These are phyloP conservation scores for Termitomyces sp. DNA, from an alignment of 768 basidiomycete genomes.

Conservation along the genomic window DNA sequence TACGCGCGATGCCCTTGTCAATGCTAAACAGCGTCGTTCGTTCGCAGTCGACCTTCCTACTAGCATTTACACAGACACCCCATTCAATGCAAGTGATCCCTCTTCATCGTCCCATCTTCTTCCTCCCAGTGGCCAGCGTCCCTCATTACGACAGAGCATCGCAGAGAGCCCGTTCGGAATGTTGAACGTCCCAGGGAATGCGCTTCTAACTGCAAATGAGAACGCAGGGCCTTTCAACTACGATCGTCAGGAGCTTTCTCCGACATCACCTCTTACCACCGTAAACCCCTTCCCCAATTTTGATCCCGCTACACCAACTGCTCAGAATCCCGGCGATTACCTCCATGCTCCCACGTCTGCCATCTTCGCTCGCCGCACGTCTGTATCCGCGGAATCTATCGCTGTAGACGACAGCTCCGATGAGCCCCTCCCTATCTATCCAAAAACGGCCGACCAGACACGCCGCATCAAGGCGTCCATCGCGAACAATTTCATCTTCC, in stretches of 20 bases:
- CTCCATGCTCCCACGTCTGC: conserved; percentile 71
- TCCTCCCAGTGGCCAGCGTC: conserved; percentile 34
- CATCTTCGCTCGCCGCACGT: conserved; percentile 85
- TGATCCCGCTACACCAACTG: conserved; percentile 41
- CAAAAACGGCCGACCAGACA: conserved; percentile 81
- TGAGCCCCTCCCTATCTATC: conserved; percentile 67
- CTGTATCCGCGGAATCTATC: conserved; percentile 95
- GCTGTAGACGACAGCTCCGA: conserved; percentile 64
- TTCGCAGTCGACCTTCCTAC: conserved; percentile 45
- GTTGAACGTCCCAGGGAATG: conserved; percentile 78
- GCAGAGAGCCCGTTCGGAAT: conserved; percentile 72
- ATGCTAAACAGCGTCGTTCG: conserved; percentile 44
- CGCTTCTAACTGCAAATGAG: conserved; percentile 51
- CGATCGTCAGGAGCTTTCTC: conserved; percentile 53
- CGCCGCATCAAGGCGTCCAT: conserved; percentile 85
- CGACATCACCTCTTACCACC: conserved; percentile 53
- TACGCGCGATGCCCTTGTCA: conserved; percentile 58
- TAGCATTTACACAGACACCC: conserved; percentile 55
- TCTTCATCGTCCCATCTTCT: conserved; percentile 53
- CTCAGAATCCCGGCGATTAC: conserved; percentile 52
- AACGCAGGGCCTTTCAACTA: conserved; percentile 54
- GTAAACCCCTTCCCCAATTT: conserved; percentile 49
- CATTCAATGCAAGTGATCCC: conserved; percentile 24
- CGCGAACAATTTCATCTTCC: conserved; percentile 87
- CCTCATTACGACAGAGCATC: conserved; percentile 51